Evolutionary conservation across 2,329 filamentous ascomycete genomes (phyloP), one percentile per base, ranked within the genome.

Genomic region (Penicillium sp.): DNA sequence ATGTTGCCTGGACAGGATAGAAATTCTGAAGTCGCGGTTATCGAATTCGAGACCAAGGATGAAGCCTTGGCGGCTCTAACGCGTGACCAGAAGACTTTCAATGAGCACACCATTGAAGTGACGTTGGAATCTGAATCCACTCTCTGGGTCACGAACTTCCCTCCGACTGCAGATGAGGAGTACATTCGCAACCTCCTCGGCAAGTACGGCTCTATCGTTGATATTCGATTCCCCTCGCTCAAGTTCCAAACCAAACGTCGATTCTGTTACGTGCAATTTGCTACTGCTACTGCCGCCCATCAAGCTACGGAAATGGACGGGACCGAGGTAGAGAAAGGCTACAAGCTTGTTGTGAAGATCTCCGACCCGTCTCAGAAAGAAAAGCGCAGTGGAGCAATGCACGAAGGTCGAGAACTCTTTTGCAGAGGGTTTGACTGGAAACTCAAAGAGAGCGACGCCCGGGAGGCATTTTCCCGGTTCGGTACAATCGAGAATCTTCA

Each of bases 261-360:
- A 24, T 99, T 99, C 78, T 97, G 93, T 79, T 99, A 99, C 74
- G 83, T 97, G 6, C 91, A 96, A n/a, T 97, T 97, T 73, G 83
- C 87, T 50, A 86, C 87, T 35, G 76, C 83, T 2, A 82, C 83
- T n/a, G 84, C 85, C 54, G 91, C 92, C 0, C 82, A 86, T 40
- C 86, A 85, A 50, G 93, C 93, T 1, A 89, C 88, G 0, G 78
- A 85, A 59, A 83, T 96, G 50, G 84, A 97, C 69, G 89, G 89
- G 27, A 87, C 83, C 57, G 73, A 87, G 22, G 76, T 96, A 0
- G 89, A 89, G 24, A 86, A 86, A 27, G 84, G 85, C 31, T 87
- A 88, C 66, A 87, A 84, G 65, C 82, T 99, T 0, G 77, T 88
- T 41, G 90, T 87, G 9, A 92, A 92, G 75, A 91, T 96, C 65